Conservation (phyloP, 2,329 filamentous ascomycete species). For the Fusarium scirpi region DNA sequence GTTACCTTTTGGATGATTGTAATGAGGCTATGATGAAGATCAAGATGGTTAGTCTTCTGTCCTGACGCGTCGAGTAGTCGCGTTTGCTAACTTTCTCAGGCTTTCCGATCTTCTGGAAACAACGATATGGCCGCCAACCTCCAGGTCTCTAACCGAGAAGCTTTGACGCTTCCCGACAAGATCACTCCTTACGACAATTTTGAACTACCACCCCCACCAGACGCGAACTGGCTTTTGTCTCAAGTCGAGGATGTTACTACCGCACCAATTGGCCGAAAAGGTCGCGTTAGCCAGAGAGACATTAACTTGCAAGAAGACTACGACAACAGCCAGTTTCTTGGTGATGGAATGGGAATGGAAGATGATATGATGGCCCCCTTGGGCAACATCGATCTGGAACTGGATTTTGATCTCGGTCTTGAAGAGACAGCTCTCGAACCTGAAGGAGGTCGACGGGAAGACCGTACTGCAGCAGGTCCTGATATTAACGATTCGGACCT, state of each 20-base stretch:
- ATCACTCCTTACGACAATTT: constrained; percentile 91
- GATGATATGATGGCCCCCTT: constrained; percentile 68
- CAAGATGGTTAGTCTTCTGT: constrained; percentile 79
- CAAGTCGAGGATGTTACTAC: constrained; percentile 74
- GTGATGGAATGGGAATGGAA: constrained; percentile 71
- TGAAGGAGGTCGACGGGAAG: constrained; percentile 89
- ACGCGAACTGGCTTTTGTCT: constrained; percentile 85
- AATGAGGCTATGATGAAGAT: constrained; percentile 98
- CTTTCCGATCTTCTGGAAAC: constrained; percentile 93
- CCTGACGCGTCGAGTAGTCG: background rate
- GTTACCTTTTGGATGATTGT: constrained; percentile 96
- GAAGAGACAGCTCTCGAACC: constrained; percentile 71
- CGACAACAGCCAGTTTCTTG: constrained; percentile 83
- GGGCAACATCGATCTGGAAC: constrained; percentile 77
- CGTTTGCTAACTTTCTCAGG: constrained; percentile 66
- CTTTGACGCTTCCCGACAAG: constrained; percentile 88
- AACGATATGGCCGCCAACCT: constrained; percentile 92
- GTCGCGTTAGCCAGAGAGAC: constrained; percentile 69
- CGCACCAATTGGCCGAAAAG: constrained; percentile 66
- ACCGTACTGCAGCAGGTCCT: constrained; percentile 9
- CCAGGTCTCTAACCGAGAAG: constrained; percentile 83
- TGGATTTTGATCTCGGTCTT: constrained; percentile 79
- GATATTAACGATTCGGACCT: constrained; percentile 70
- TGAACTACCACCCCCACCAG: constrained; percentile 83
- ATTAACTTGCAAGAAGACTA: constrained; percentile 78